Base-by-base conservation (phyloP, 208 protist species). In the Sergeia podlipaevii region DNA sequence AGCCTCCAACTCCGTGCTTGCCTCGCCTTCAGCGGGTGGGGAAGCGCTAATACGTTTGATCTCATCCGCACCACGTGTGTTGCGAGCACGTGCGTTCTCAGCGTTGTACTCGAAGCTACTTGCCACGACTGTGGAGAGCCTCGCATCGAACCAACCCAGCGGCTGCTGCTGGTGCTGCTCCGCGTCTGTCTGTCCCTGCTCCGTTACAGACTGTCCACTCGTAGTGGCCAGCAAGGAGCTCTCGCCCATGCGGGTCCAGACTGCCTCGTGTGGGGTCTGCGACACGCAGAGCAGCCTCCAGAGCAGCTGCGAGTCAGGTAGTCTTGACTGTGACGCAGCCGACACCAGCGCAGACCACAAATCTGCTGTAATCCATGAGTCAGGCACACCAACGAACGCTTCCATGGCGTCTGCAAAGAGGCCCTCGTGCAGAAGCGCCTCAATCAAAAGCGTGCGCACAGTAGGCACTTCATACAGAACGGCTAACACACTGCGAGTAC, bases 271-370 rank as follows among this genome's bases (percentile, higher is more conserved):
- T n/a, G n/a, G n/a, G n/a, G n/a, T n/a, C n/a, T n/a, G n/a, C n/a
- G n/a, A n/a, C n/a, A 59, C 11, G 0, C 49, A 45, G 36, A 93
- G 46, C 13, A 90, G 49, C 6, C 55, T 39, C 79, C 78, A 82
- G 15, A 93, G 57, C 29, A 91, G 37, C 23, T 48, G 49, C n/a
- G 80, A 83, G 66, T 91, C 58, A 11, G 81, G 66, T 36, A 94
- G 41, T 58, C 73, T 78, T 17, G 67, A 62, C 33, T 85, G 70
- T 8, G 62, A 72, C 1, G 82, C 85, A 4, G 72, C 62, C 21
- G 71, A 50, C 49, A 88, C 64, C 0, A 89, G 61, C 18, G 45
- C 26, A 24, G 44, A 27, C 82, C 85, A 93, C 24, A 77, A 29
- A 33, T 52, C 46, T 8, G 81, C 75, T 1, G 76, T 85, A 17